phyloP scores from a whole-genome alignment of 208 protist species.

The Crithidia expoeki region DNA sequence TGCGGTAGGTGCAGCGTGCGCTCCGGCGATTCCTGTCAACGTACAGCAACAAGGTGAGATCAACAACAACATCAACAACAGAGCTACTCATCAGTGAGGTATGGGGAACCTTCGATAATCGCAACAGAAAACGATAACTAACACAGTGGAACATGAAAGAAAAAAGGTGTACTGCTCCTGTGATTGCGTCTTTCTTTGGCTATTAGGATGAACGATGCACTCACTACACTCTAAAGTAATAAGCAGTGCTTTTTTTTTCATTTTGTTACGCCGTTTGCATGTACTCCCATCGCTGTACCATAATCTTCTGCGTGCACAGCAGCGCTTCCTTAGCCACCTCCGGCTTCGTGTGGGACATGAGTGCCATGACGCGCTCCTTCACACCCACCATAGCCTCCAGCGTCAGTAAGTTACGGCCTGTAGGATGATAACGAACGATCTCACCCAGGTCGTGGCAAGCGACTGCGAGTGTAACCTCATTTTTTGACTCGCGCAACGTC shows the following conservation, averaged over 20 bases:
- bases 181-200: too few relatives aligned
- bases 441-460: constrained; percentile 94
- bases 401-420: constrained; percentile 77
- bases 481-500: constrained; percentile 67
- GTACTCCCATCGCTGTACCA: constrained; percentile 94
- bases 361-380: constrained; percentile 83
- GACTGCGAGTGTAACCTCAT: constrained; percentile 77
- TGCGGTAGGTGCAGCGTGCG: too few relatives aligned
- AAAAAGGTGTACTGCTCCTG: too few relatives aligned
- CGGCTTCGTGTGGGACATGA: constrained; percentile 83
- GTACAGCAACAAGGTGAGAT: too few relatives aligned
- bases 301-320: constrained; percentile 92
- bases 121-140: too few relatives aligned
- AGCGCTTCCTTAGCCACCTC: constrained; percentile 91
- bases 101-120: too few relatives aligned
- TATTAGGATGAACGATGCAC: not conserved
- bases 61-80: too few relatives aligned
- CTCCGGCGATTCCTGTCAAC: too few relatives aligned
- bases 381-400: constrained; percentile 74
- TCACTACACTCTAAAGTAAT: too few relatives aligned
- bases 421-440: constrained; percentile 91
- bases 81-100: too few relatives aligned
- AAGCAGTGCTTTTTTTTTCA: too few relatives aligned
- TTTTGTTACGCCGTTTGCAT: constrained; percentile 53
- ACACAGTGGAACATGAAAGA: too few relatives aligned